Evolutionary conservation across 192 early-diverging fungal species (phyloP).

Genomic region (Coemansia sp.): DNA sequence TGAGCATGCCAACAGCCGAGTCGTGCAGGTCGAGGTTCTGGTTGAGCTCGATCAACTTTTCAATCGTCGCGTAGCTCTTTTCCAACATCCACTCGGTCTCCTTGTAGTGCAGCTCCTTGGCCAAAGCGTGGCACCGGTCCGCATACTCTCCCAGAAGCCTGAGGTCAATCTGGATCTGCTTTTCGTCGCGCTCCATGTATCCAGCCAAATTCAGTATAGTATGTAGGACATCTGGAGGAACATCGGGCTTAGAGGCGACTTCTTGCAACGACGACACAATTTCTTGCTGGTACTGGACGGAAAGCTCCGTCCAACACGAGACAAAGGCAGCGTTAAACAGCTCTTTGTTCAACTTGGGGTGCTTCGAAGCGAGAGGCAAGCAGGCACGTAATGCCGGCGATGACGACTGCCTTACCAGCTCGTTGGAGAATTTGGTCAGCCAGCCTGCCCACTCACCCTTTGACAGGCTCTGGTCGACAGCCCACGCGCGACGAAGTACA

Average conservation of each 20-base stretch:
- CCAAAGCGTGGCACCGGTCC: conserved; percentile 87
- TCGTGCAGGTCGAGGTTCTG: conserved; percentile 91
- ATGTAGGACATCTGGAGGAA: conserved; percentile 87
- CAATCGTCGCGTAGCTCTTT: conserved; percentile 77
- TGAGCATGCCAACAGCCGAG: conserved; percentile 91
- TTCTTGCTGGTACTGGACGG: conserved; percentile 86
- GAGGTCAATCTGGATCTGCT: conserved; percentile 90
- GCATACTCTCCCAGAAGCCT: conserved; percentile 86
- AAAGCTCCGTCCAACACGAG: conserved; percentile 89
- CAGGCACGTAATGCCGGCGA: conserved; percentile 91
- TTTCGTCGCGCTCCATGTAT: conserved; percentile 98
- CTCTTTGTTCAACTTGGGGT: conserved; percentile 82
- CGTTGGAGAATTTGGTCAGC: conserved; percentile 87
- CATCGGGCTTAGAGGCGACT: conserved; percentile 77
- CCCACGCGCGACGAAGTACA: conserved; percentile 82
- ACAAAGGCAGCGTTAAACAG: conserved; percentile 97
- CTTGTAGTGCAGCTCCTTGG: conserved; percentile 95
- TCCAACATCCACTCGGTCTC: conserved; percentile 87
- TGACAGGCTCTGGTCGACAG: conserved; percentile 50
- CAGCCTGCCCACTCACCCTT: conserved; percentile 94
- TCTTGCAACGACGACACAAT: conserved; percentile 79
- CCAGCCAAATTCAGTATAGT: conserved; percentile 91
- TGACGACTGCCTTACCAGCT: conserved; percentile 92
- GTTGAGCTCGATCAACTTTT: conserved; percentile 89
- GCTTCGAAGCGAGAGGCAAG: conserved; percentile 75